Percentiles rank a stretch among this genome's conserved stretches.
Conservation (phyloP, 805 yeast species). For the Wickerhamiella kurtzmanii region DNA sequence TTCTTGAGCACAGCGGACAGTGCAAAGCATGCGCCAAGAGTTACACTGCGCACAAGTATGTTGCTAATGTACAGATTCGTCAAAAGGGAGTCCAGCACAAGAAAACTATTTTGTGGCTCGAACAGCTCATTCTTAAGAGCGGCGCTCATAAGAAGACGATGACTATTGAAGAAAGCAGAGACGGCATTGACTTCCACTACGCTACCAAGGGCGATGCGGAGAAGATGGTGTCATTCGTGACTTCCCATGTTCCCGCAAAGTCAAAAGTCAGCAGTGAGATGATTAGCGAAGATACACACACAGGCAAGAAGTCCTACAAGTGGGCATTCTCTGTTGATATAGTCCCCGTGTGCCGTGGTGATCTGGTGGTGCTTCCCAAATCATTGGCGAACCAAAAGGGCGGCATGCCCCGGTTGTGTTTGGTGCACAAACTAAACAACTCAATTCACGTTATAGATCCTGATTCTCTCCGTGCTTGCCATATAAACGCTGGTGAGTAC, state of each 20-base stretch:
- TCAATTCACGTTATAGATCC: slow-evolving; percentile 82
- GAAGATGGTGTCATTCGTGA: slow-evolving; percentile 83
- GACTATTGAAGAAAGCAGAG: slow-evolving; percentile 81
- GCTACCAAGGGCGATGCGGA: slow-evolving; percentile 80
- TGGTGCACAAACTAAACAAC: slow-evolving; percentile 77
- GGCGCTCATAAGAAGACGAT: slow-evolving; percentile 90
- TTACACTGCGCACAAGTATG: slow-evolving; percentile 94
- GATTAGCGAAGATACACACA: slow-evolving; percentile 81
- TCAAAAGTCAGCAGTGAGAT: slow-evolving; percentile 79
- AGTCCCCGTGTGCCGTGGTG: slow-evolving; percentile 95
- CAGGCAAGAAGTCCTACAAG: slow-evolving; percentile 77
- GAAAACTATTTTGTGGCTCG: slow-evolving; percentile 89
- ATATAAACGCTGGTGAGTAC: slow-evolving; percentile 53
- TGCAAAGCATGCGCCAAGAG: slow-evolving; percentile 98
- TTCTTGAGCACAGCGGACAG: slow-evolving; percentile 86
- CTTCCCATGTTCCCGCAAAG: slow-evolving; percentile 72
- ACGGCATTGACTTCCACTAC: slow-evolving; percentile 91
- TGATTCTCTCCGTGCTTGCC: slow-evolving; percentile 61
- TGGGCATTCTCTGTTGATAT: slow-evolving; percentile 87
- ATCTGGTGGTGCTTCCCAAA: slow-evolving; percentile 81
- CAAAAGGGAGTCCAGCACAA: slow-evolving; percentile 87
- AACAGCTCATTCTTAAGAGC: slow-evolving; percentile 84
- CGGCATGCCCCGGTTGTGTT: slow-evolving; percentile 62
- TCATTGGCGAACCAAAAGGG: slow-evolving; percentile 75
- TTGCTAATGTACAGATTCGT: slow-evolving; percentile 93